A percentile compares a stretch with the other conserved stretches of the same genome.
phyloP scores from a whole-genome alignment of 2,329 filamentous ascomycete genomes.

The Epichloe aotearoae region DNA sequence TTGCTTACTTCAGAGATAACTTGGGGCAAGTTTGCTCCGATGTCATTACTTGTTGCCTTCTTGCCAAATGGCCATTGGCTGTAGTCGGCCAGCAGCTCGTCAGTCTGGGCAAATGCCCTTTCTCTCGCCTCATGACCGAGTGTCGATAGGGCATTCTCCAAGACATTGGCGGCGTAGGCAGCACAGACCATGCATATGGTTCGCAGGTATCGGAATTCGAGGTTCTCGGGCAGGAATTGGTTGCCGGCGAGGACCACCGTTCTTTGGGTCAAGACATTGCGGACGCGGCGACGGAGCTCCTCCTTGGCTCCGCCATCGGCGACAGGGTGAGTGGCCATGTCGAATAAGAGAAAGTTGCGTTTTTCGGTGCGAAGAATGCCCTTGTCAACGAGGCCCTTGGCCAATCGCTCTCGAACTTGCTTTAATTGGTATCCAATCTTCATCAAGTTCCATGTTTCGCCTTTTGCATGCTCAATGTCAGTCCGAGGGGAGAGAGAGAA shows the following conservation, averaged over 20 bases:
- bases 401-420: conserved; percentile 93
- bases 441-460: conserved; percentile 99
- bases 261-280: conserved; percentile 83
- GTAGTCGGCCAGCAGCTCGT: conserved; percentile 90
- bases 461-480: conserved; percentile 30
- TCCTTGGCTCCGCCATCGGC: conserved; percentile 95
- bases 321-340: conserved; percentile 98
- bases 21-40: conserved; percentile 84
- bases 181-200: conserved; percentile 96
- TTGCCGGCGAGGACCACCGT: conserved; percentile 80
- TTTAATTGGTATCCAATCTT: conserved; percentile 99
- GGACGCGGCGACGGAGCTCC: conserved; percentile 84
- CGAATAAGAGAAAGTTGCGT: conserved; percentile 97
- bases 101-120: conserved; percentile 89
- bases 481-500: not conserved
- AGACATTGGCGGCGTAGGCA: conserved; percentile 92
- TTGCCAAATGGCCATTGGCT: conserved; percentile 94
- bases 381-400: conserved; percentile 96
- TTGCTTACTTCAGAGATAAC: conserved; percentile 57
- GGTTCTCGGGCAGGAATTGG: conserved; percentile 83
- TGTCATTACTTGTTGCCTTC: conserved; percentile 65
- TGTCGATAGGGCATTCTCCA: conserved; percentile 92
- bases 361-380: conserved; percentile 97
- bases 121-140: conserved; percentile 90
- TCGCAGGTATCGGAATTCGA: conserved; percentile 85